Base-by-base conservation (phyloP, 2,329 filamentous ascomycete genomes). In the Uncinocarpus reesii region DNA sequence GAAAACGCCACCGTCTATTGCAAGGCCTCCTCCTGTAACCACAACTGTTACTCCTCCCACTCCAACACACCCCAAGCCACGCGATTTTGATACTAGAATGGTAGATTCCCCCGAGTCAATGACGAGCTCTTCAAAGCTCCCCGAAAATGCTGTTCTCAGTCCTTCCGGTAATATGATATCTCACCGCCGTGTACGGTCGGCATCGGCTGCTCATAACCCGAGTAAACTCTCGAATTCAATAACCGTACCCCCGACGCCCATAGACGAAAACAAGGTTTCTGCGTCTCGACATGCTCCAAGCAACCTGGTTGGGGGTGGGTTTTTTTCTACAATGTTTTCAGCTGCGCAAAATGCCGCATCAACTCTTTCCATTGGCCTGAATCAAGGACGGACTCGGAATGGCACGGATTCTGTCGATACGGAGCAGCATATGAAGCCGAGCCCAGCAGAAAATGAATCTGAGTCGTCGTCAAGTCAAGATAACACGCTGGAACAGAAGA, bases 261-360 rank as follows among this genome's bases (percentile, higher is more conserved):
- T 79, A 31, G 89, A 95, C 63, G 81, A 81, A 57, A 60, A 65
- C 2, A 66, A 65, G 52, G 53, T 67, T 53, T 44, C 72, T 55
- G 58, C 65, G 48, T 62, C 71, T n/a, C 80, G 78, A 52, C 73
- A 76, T 57, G 59, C 79, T 28, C 71, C 77, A 24, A 75, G 78
- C n/a, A 69, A 66, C 26, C 65, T 68, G 42, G 68, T 69, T 47
- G 66, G 65, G 26, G 65, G 65, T 31, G 82, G 88, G 1, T 96
- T 98, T 70, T 96, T 98, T 67, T 94, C 87, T 3, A 89, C 86
- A 21, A 85, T 98, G 61, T 80, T 98, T 55, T 90, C 87, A 34
- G 90, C 84, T 38, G 92, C 92, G 15, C 90, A 96, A 65, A 95
- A 84, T 75, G 90, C 90, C 36, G 88, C 89, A 11, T 86, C 77